Conservation (phyloP, 1,284 basidiomycete genomes). For the Rhizoctonia solani region DNA sequence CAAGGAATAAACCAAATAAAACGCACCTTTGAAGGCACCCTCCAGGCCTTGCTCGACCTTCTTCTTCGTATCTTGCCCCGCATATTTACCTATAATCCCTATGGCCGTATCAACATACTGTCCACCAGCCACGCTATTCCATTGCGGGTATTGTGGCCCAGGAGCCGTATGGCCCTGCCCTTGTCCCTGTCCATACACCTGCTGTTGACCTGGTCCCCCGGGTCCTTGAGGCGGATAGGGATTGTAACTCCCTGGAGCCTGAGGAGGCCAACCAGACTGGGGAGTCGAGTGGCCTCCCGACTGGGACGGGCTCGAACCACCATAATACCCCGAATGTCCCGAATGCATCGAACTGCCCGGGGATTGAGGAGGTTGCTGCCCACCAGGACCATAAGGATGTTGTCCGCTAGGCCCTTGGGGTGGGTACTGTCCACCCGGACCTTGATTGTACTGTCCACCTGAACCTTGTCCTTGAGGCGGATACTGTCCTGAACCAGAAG, state of each 20-base stretch:
- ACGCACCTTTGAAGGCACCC: conserved; percentile 6
- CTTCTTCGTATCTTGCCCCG: conserved; percentile 28
- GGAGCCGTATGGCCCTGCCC: neutral
- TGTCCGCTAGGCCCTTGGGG: neutral
- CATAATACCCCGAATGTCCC: too few relatives aligned
- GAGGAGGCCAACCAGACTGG: too few relatives aligned
- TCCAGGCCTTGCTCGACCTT: conserved; percentile 10
- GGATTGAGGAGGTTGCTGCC: neutral
- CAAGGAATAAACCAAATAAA: neutral
- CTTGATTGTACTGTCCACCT: too few relatives aligned
- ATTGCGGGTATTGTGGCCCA: neutral
- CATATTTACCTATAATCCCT: conserved; percentile 4
- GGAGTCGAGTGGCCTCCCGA: conserved; percentile 3
- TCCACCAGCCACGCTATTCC: conserved; percentile 4
- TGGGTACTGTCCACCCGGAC: too few relatives aligned
- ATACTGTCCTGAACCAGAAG: too few relatives aligned
- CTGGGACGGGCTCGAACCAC: neutral
- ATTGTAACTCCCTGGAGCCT: too few relatives aligned
- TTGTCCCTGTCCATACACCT: neutral
- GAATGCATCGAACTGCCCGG: neutral
- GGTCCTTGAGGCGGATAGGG: neutral
- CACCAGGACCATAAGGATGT: neutral
- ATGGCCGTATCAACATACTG: conserved; percentile 18
- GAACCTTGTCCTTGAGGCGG: too few relatives aligned
- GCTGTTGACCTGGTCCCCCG: neutral